Evolutionary conservation across 371 early-diverging fungal genomes (phyloP).

Genomic region (Chytridium lagenaria): DNA sequence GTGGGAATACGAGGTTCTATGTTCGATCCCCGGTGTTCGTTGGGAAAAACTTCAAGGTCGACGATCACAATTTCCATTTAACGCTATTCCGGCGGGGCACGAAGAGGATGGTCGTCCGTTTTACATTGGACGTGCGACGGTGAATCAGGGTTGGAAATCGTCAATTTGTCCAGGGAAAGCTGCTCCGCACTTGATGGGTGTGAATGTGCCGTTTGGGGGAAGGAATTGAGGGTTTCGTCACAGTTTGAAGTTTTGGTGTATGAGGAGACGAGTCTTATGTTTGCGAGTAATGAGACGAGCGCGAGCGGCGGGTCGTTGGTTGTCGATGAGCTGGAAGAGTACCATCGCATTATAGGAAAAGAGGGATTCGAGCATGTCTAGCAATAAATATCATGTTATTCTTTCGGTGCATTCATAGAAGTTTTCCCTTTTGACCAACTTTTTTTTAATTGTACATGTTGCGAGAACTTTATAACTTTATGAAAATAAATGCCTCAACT

Average conservation of each 20-base stretch:
- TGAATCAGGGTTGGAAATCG: constrained; percentile 1
- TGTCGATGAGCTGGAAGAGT: constrained; percentile 15
- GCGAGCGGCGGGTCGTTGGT: neutral
- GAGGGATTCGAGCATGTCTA: no score
- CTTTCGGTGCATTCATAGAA: no score
- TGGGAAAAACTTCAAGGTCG: constrained; percentile 19
- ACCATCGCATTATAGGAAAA: no score
- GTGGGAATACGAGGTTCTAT: constrained; percentile 28
- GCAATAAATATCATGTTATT: no score
- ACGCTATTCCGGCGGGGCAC: constrained; percentile 31
- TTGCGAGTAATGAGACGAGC: neutral
- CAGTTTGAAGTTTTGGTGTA: constrained; percentile 31
- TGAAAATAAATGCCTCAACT: no score
- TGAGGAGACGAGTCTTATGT: constrained; percentile 13
- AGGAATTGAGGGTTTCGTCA: constrained; percentile 5
- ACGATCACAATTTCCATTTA: constrained; percentile 14
- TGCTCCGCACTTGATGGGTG: constrained; percentile 25
- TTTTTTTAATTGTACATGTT: no score
- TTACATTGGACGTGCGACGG: constrained; percentile 24
- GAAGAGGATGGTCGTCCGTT: constrained; percentile 27
- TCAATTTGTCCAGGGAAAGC: constrained; percentile 28
- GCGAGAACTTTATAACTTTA: no score
- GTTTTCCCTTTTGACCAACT: no score
- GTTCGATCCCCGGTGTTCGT: constrained; percentile 16
- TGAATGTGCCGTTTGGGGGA: constrained; percentile 28